A percentile compares a stretch with the other conserved stretches of the same genome.
Conservation (phyloP, 106 monocot genomes). For the Chionographis japonica region DNA sequence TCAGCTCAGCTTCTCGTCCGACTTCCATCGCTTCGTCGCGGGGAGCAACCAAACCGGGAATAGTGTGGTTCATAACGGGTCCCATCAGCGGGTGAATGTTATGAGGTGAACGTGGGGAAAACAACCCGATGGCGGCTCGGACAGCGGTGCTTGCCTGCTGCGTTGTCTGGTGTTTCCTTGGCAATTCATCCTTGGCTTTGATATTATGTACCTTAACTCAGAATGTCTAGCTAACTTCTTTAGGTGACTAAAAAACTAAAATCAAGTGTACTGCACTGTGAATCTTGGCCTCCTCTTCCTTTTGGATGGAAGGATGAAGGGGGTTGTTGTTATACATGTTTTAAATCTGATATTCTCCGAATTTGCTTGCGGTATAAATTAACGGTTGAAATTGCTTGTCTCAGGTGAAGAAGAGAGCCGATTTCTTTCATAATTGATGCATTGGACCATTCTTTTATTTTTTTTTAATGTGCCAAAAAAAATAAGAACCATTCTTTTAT, state of each 20-base stretch:
- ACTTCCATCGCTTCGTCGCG: not conserved
- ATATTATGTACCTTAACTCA: not conserved
- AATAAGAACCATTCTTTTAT: too few species aligned
- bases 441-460: too few species aligned
- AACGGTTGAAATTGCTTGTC: too few species aligned
- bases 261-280: too few species aligned
- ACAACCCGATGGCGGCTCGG: not conserved
- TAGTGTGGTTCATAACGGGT: constrained; percentile 4
- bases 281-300: too few species aligned
- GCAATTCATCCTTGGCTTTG: constrained; percentile 66
- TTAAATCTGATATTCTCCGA: too few species aligned
- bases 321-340: too few species aligned
- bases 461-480: too few species aligned
- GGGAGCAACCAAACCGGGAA: not conserved
- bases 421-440: too few species aligned
- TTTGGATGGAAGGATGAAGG: too few species aligned
- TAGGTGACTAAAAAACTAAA: not conserved
- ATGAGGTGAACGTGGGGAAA: constrained; percentile 24
- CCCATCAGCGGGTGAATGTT: constrained; percentile 13
- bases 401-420: too few species aligned
- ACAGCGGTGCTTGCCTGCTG: not conserved
- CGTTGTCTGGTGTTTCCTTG: constrained; percentile 10
- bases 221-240: not conserved
- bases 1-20: constrained; percentile 13
- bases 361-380: too few species aligned